Evolutionary conservation across 2,329 filamentous ascomycete genomes (phyloP).

Genomic region (Pezizomycotina sp.): DNA sequence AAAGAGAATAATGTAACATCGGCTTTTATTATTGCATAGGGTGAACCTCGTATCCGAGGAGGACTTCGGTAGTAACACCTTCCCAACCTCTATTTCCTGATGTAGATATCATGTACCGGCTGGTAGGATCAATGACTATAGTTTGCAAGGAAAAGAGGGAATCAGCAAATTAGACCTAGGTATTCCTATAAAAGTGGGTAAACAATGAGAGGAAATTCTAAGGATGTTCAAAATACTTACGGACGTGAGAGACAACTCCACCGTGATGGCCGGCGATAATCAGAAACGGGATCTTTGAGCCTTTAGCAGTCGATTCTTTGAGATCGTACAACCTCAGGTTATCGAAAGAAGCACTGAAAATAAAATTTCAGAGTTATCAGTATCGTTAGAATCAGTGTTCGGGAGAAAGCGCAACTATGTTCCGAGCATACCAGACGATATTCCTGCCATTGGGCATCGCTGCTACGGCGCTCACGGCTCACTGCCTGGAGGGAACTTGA

Average conservation of each 20-base stretch:
- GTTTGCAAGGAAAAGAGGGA: background rate
- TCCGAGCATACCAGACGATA: constrained; percentile 53
- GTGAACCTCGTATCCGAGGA: constrained; percentile 84
- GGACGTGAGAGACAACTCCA: constrained; percentile 24
- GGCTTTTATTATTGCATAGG: no score
- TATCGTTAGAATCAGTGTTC: no score
- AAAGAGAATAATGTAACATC: no score
- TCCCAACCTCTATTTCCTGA: constrained; percentile 93
- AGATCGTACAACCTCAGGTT: constrained; percentile 73
- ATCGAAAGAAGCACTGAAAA: constrained; percentile 19
- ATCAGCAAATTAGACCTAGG: no score
- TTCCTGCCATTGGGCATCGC: constrained; percentile 88
- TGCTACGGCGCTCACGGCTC: constrained; percentile 76
- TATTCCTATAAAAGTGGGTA: no score
- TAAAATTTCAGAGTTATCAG: background rate
- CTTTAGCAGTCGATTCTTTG: constrained; percentile 45
- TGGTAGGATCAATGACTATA: constrained; percentile 55
- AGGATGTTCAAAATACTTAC: constrained; percentile 13
- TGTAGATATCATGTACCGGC: constrained; percentile 77
- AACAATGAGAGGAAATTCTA: no score
- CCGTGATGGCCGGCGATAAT: constrained; percentile 68
- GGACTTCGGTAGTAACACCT: constrained; percentile 69
- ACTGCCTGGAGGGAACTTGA: constrained; percentile 78
- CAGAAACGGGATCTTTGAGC: constrained; percentile 79
- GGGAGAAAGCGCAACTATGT: constrained; percentile 3